These are phyloP conservation scores for Colletotrichum sojae DNA, from an alignment of 2,329 filamentous ascomycete species.

Conservation along the genomic window DNA sequence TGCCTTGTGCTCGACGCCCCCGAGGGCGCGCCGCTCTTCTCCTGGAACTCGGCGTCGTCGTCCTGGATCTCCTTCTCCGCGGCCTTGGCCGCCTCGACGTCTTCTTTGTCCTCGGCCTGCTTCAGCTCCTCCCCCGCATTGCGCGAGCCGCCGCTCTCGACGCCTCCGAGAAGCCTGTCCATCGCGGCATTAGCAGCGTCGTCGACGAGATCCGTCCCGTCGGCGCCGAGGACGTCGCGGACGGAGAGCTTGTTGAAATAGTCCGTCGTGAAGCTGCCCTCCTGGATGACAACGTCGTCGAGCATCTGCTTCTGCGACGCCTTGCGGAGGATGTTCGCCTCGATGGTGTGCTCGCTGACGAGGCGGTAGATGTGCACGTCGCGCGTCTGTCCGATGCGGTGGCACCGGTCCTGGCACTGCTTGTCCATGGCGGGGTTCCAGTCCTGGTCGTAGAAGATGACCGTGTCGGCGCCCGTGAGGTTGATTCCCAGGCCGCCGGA, in stretches of 20 bases:
- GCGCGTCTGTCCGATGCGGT: conserved; percentile 96
- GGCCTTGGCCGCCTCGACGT: conserved; percentile 87
- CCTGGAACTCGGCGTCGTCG: conserved; percentile 88
- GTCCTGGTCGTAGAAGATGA: conserved; percentile 99
- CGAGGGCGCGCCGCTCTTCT: conserved; percentile 66
- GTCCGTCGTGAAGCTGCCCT: conserved; percentile 97
- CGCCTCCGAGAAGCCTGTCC: conserved; percentile 83
- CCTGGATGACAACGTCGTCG: conserved; percentile 98
- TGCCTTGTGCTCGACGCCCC: conserved; percentile 66
- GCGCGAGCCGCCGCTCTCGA: conserved; percentile 72
- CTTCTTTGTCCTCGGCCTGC: conserved; percentile 92
- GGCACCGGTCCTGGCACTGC: conserved; percentile 96
- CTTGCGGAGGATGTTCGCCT: conserved; percentile 97
- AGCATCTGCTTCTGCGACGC: conserved; percentile 98
- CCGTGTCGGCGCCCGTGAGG: conserved; percentile 94
- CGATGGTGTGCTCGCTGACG: conserved; percentile 93
- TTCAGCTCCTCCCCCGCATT: conserved; percentile 82
- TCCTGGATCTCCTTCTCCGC: conserved; percentile 92
- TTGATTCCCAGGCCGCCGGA: conserved; percentile 97
- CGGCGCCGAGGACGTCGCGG: conserved; percentile 74
- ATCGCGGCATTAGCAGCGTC: conserved; percentile 85
- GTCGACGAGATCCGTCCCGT: conserved; percentile 69
- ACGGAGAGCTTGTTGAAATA: conserved; percentile 88
- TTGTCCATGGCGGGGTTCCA: conserved; percentile 99
- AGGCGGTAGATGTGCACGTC: conserved; percentile 99